Evolutionary conservation across 495 filamentous ascomycete genomes (phyloP).

Genomic region (Penicillium cosmopolitanum): DNA sequence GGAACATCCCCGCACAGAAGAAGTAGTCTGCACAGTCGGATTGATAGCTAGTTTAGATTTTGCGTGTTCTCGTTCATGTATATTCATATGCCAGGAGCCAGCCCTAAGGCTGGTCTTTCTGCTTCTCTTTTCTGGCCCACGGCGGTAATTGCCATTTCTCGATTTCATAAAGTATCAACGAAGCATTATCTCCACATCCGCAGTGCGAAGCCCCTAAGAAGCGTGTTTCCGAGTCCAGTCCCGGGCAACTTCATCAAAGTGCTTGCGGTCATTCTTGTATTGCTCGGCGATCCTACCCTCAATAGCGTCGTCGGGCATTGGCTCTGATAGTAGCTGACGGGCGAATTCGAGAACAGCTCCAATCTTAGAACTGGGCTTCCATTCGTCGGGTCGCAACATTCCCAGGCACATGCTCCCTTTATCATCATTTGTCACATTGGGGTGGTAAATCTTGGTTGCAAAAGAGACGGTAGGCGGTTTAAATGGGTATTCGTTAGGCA

Average conservation of each 20-base stretch:
- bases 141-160: not conserved
- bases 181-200: not conserved
- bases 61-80: not conserved
- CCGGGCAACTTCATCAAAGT: constrained; percentile 82
- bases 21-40: not conserved
- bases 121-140: not conserved
- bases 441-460: constrained; percentile 96
- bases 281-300: constrained; percentile 86
- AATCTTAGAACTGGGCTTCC: constrained; percentile 90
- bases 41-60: not conserved
- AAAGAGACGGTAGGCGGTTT: constrained; percentile 86
- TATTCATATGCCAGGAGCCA: not conserved
- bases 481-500: constrained; percentile 93
- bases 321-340: constrained; percentile 76
- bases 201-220: constrained; percentile 33
- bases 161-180: constrained; percentile 11
- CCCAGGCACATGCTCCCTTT: constrained; percentile 91
- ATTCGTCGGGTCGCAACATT: constrained; percentile 84
- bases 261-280: constrained; percentile 69
- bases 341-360: constrained; percentile 78
- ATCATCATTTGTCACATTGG: constrained; percentile 94
- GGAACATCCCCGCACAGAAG: not conserved
- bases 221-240: constrained; percentile 85
- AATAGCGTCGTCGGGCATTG: constrained; percentile 92
- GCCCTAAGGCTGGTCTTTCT: not conserved